phyloP scores from a whole-genome alignment of 768 basidiomycete species.

The Hygrophoropsis aurantiaca region DNA sequence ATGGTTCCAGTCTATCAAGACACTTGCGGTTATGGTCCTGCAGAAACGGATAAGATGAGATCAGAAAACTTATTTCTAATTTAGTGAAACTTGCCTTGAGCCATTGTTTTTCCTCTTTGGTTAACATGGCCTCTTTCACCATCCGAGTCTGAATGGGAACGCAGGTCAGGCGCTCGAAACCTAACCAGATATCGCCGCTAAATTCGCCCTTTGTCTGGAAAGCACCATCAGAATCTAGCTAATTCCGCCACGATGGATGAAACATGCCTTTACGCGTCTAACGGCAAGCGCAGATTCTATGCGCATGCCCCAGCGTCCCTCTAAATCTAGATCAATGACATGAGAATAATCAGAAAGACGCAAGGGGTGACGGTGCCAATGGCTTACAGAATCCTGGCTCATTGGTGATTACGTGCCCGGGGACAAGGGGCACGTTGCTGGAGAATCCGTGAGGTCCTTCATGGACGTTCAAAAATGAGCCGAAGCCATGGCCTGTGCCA shows the following conservation, averaged over 20 bases:
- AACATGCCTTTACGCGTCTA: conserved; percentile 49
- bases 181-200: conserved; percentile 79
- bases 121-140: conserved; percentile 82
- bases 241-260: conserved; percentile 6
- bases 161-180: conserved; percentile 89
- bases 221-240: conserved; percentile 7
- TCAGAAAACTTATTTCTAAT: background rate
- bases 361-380: conserved; percentile 8
- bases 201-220: conserved; percentile 67
- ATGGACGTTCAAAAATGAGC: conserved; percentile 82
- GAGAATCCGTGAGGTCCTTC: conserved; percentile 84
- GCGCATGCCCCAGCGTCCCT: conserved; percentile 84
- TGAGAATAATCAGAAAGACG: conserved; percentile 14
- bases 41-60: conserved; percentile 11
- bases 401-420: conserved; percentile 92
- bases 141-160: conserved; percentile 92
- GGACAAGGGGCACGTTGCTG: conserved; percentile 62
- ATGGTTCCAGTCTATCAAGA: conserved; percentile 59
- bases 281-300: conserved; percentile 88
- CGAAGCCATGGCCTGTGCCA: conserved; percentile 90
- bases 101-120: conserved; percentile 86
- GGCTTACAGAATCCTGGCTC: conserved; percentile 90
- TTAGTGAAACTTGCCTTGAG: conserved; percentile 54
- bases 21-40: conserved; percentile 83
- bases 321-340: conserved; percentile 50